A percentile compares a stretch with the other conserved stretches of the same genome.
These are phyloP conservation scores for Aspergillus ochraceus DNA, from an alignment of 2,329 filamentous ascomycete species.

Conservation along the genomic window DNA sequence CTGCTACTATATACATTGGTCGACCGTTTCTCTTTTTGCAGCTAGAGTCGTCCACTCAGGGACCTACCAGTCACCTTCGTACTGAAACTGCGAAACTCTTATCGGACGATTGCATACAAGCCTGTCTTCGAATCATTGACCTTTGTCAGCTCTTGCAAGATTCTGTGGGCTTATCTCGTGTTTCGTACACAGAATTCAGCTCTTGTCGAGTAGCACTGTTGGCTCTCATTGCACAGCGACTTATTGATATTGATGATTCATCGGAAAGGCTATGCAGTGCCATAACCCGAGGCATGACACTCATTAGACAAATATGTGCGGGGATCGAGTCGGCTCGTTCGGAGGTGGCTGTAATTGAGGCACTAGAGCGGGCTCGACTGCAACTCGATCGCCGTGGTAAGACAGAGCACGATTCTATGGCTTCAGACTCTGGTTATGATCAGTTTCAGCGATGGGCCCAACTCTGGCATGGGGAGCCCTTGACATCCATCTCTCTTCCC, in stretches of 20 bases:
- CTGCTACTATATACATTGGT: slow-evolving; percentile 51
- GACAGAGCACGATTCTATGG: slow-evolving; percentile 10
- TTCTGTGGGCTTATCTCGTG: slow-evolving; percentile 49
- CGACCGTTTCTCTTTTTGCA: slow-evolving; percentile 48
- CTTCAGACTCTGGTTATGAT: slow-evolving; percentile 43
- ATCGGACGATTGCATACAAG: slow-evolving; percentile 48
- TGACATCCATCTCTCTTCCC: background rate
- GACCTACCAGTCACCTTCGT: background rate
- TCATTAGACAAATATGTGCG: slow-evolving; percentile 50
- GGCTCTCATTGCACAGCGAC: slow-evolving; percentile 35
- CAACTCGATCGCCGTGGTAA: slow-evolving; percentile 40
- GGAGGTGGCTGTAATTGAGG: slow-evolving; percentile 49
- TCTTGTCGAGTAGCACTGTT: slow-evolving; percentile 52
- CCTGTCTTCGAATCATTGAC: slow-evolving; percentile 47
- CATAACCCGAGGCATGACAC: slow-evolving; percentile 44
- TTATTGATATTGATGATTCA: slow-evolving; percentile 21
- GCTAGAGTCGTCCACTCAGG: slow-evolving; percentile 5
- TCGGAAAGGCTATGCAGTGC: slow-evolving; percentile 34
- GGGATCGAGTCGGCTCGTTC: slow-evolving; percentile 49
- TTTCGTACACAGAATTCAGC: slow-evolving; percentile 54
- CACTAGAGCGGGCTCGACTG: slow-evolving; percentile 44
- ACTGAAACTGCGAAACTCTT: slow-evolving; percentile 22
- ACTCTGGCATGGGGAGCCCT: slow-evolving; percentile 33
- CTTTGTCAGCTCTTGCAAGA: slow-evolving; percentile 47
- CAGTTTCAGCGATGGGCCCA: slow-evolving; percentile 49